Conservation (phyloP, 106 monocot species). For the Dioscorea dumetorum region DNA sequence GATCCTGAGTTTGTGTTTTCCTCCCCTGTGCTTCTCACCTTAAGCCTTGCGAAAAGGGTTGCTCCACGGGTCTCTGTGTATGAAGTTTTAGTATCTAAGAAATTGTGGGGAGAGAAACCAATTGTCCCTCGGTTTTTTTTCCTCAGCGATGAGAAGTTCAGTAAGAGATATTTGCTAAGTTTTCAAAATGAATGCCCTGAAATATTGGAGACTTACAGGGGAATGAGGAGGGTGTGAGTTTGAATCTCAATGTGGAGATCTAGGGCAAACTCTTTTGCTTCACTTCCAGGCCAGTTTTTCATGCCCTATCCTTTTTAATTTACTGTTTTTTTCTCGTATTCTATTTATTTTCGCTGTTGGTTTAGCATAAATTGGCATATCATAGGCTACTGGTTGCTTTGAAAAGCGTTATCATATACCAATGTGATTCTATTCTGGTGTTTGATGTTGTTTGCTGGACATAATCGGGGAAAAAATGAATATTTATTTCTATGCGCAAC, state of each 20-base stretch:
- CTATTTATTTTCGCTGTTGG: no score
- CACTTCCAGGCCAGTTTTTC: no score
- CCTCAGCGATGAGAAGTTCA: constrained; percentile 7
- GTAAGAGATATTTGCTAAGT: constrained; percentile 19
- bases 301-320: neutral
- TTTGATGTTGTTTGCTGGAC: no score
- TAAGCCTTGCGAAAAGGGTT: constrained; percentile 39
- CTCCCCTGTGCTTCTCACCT: constrained; percentile 7
- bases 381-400: no score
- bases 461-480: no score
- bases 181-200: constrained; percentile 21
- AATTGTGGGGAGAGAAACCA: neutral
- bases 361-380: no score
- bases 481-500: no score
- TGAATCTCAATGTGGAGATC: neutral
- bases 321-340: neutral
- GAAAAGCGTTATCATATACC: no score
- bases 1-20: neutral
- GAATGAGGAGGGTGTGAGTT: constrained; percentile 1
- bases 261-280: no score
- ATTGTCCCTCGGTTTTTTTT: constrained; percentile 5
- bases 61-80: constrained; percentile 33
- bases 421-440: no score
- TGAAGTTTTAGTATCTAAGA: constrained; percentile 7
- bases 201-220: constrained; percentile 17